Evolutionary conservation across 73 alveolate genomes (phyloP).

Genomic region (Paramecium sonneborni): DNA sequence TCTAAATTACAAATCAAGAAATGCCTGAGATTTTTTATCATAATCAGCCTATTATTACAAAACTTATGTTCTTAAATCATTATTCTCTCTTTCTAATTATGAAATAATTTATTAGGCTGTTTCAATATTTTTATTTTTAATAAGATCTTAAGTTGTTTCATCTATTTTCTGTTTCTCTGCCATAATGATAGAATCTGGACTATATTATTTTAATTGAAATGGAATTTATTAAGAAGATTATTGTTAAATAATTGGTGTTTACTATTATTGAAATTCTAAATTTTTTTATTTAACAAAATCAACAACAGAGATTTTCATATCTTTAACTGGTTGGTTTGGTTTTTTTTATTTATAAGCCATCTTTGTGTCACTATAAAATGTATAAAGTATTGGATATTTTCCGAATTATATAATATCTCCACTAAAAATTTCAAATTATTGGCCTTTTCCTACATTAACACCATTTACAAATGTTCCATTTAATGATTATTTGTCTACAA

Average conservation of each 20-base stretch:
- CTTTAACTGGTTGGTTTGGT: constrained; percentile 33
- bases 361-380: constrained; percentile 45
- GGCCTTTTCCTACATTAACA: constrained; percentile 24
- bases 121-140: constrained; percentile 26
- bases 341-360: constrained; percentile 13
- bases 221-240: constrained; percentile 1
- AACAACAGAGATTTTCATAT: constrained; percentile 21
- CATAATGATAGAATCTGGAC: background rate
- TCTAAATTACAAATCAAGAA: background rate
- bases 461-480: constrained; percentile 54
- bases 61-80: constrained; percentile 1
- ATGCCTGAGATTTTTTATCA: background rate
- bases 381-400: constrained; percentile 34
- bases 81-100: constrained; percentile 30
- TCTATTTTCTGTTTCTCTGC: background rate
- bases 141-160: background rate
- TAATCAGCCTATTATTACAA: background rate
- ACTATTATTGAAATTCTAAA: background rate
- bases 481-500: background rate
- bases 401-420: constrained; percentile 48
- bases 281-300: constrained; percentile 34
- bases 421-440: background rate
- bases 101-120: constrained; percentile 6
- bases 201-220: background rate
- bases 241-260: background rate